Base-by-base conservation (phyloP, 768 basidiomycete genomes). In the Podaxis rugospora region DNA sequence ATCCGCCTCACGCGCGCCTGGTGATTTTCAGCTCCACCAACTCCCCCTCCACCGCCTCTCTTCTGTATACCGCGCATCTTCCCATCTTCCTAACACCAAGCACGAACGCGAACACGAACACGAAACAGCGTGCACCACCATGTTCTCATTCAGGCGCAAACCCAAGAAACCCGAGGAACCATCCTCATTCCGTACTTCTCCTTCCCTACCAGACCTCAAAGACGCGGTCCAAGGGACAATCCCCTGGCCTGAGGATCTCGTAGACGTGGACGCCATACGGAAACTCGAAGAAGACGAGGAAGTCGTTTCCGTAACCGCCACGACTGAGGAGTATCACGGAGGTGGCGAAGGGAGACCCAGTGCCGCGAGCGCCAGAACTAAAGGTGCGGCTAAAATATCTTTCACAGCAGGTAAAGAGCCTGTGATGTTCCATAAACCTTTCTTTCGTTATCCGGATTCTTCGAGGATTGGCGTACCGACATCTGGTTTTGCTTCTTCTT, bases 231-330 rank as follows among this genome's bases (percentile, higher is more conserved):
- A 86, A 67, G 89, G 86, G 37, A n/a, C 36, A 16, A 89, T 92
- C 40, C 88, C 88, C 59, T 94, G 92, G 92, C 92, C 92, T 23
- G 88, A 88, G 74, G 81, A 87, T 72, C 82, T 94, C 37, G 86
- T 94, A 44, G 89, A 93, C 68, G 78, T 89, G 62, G 78, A 82
- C 42, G 83, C 85, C 62, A 82, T 90, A 62, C 83, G 84, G 55
- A 76, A 84, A 67, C 35, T 49, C 25, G 59, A 54, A 25, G 53
- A 16, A 25, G 59, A 61, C 18, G 52, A 61, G 11, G 59, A 61
- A 47, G 14, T 9, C 13, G 44, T n/a, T n/a, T 36, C 51, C 16
- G 23, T 49, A 0, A 27, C 10, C 9, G 46, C 36, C 11, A n/a
- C 32, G 18, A 40, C 52, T 14, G 46, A 54, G 21, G 52, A 44